Evolutionary conservation across 306 rosid species (phyloP).

Genomic region (Lathyrus oleraceus): DNA sequence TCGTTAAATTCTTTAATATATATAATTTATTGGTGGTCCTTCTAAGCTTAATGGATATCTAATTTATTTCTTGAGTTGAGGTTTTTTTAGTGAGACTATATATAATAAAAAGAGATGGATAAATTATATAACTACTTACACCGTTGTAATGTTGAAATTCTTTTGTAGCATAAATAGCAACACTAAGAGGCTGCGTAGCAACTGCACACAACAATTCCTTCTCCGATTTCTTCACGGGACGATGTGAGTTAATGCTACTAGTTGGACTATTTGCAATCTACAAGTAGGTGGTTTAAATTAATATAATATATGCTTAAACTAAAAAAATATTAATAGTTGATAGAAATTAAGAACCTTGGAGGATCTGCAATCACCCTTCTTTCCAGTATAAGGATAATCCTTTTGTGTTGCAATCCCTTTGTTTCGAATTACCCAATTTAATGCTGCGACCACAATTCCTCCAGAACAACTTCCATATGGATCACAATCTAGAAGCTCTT

Average conservation of each 20-base stretch:
- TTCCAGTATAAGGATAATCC: constrained; percentile 6
- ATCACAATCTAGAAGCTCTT: constrained; percentile 36
- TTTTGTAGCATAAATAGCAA: constrained; percentile 27
- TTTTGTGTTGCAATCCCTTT: not conserved
- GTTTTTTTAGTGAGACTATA: no score
- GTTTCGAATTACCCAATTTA: constrained; percentile 27
- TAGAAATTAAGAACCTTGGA: constrained; percentile 3
- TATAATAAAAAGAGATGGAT: no score
- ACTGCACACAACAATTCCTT: constrained; percentile 44
- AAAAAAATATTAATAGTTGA: not conserved
- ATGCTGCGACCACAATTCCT: constrained; percentile 46
- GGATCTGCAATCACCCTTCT: constrained; percentile 40
- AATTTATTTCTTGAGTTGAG: no score
- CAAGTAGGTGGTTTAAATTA: no score
- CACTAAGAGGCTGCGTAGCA: constrained; percentile 51
- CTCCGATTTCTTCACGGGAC: constrained; percentile 46
- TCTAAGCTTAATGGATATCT: no score
- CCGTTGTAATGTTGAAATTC: constrained; percentile 43
- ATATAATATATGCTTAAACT: no score
- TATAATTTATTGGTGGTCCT: no score
- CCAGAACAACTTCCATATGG: not conserved
- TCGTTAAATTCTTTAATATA: no score
- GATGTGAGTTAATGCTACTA: constrained; percentile 29
- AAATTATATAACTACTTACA: constrained; percentile 1
- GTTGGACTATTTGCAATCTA: not conserved